Evolutionary conservation across 2,329 filamentous ascomycete species (phyloP), one percentile per base, ranked within the genome.

Genomic region (Talaromyces piceae): DNA sequence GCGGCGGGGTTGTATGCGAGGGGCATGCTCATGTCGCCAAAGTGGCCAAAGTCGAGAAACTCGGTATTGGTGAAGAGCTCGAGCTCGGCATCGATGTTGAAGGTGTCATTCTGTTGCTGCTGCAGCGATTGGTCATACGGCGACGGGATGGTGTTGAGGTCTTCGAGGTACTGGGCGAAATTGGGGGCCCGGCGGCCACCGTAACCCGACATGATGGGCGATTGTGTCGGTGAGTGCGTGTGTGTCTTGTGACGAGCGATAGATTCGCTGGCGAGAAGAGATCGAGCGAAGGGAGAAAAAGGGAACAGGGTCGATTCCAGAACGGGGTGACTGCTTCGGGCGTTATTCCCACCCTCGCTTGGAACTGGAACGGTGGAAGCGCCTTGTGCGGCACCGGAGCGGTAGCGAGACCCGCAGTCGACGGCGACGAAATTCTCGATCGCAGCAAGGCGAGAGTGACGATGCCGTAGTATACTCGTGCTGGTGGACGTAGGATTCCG

Each of bases 121-220:
- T 77, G 73, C 39, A 69, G 65, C 25, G 78, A 79, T 55, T 84
- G 77, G 49, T 86, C 80, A 60, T 83, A 81, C 55, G 85, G 75
- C 55, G 83, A 75, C 2, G 79, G 79, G 51, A 85, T 75, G 43
- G 79, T 81, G 75, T 95, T 95, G 62, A 96, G 77, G 60, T 91
- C 86, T 63, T 88, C 86, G 58, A 96, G 79, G 74, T 93, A 95
- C 65, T 90, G 86, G 64, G 89, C 90, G 72, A 95, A 87, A 69
- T 95, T 95, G 64, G 88, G 86, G 61, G 81, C 87, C 65, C 86
- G 83, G 56, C 88, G 86, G 64, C 84, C 85, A 70, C 79, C 83
- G 78, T 83, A 90, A 67, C 76, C 79, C 67, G 87, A 82, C 86
- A 90, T 90, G 63, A 50, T 62, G 59, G 45, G 46, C 28, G 37